phyloP scores from a whole-genome alignment of 805 yeast genomes.

The Metschnikowia chrysomelidarum region DNA sequence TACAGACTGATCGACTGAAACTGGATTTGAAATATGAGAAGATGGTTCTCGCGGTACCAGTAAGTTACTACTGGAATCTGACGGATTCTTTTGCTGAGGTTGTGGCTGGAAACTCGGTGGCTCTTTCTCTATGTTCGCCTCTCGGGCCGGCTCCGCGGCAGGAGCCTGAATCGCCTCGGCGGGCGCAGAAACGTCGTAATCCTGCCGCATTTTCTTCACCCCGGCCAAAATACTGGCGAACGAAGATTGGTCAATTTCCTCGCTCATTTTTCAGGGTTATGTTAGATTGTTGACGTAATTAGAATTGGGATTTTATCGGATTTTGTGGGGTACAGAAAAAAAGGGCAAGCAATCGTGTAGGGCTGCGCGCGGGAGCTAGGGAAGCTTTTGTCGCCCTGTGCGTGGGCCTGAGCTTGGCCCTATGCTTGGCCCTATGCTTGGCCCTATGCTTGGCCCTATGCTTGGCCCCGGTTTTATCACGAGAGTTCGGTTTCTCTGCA shows the following conservation, averaged over 20 bases:
- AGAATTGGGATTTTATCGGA: too few relatives aligned
- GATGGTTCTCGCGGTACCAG: background rate
- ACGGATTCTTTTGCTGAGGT: background rate
- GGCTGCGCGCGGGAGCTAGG: too few relatives aligned
- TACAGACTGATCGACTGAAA: background rate
- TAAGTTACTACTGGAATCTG: background rate
- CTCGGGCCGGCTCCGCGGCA: background rate
- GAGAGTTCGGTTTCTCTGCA: too few relatives aligned
- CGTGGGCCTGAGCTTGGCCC: too few relatives aligned
- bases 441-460: too few relatives aligned
- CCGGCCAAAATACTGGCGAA: conserved; percentile 71
- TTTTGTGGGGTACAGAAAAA: background rate
- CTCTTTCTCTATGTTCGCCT: background rate
- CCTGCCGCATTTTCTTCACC: conserved; percentile 58
- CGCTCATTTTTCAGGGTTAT: conserved; percentile 11
- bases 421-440: too few relatives aligned
- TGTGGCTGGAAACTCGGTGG: background rate
- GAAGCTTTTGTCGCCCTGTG: too few relatives aligned
- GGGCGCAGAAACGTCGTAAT: conserved; percentile 23
- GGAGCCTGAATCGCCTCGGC: conserved; percentile 4
- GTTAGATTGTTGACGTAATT: too few relatives aligned
- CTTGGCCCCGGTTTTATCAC: too few relatives aligned
- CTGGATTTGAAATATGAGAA: background rate
- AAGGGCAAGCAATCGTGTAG: background rate
- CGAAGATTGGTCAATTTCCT: conserved; percentile 53